These are phyloP conservation scores for Steccherinum ochraceum DNA, from an alignment of 768 basidiomycete genomes.

Conservation along the genomic window DNA sequence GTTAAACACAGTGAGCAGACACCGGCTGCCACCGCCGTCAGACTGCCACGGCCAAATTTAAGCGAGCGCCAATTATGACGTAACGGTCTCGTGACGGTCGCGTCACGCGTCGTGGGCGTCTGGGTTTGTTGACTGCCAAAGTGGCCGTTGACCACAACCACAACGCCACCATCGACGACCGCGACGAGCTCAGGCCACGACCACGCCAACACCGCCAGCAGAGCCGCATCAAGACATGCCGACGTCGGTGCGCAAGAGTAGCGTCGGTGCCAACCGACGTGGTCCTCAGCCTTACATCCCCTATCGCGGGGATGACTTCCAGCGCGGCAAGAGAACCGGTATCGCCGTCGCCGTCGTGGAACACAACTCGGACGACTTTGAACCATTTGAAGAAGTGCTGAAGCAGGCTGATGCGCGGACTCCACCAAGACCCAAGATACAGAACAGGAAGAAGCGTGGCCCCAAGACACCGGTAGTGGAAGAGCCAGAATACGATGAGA, in stretches of 20 bases:
- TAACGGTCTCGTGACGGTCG: background rate
- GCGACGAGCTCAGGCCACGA: constrained; percentile 1
- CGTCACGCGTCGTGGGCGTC: constrained; percentile 7
- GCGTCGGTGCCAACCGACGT: constrained; percentile 39
- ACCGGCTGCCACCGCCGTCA: too few relatives aligned
- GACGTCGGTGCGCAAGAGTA: constrained; percentile 29
- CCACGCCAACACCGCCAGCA: background rate
- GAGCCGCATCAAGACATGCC: constrained; percentile 18
- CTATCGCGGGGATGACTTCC: constrained; percentile 70
- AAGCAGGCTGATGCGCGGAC: constrained; percentile 63
- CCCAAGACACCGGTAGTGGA: constrained; percentile 24
- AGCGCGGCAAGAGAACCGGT: constrained; percentile 78
- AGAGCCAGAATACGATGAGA: constrained; percentile 33
- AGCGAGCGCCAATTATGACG: too few relatives aligned
- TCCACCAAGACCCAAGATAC: constrained; percentile 51
- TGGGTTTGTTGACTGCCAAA: background rate
- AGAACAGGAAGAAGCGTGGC: constrained; percentile 36
- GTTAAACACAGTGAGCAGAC: background rate
- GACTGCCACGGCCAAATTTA: too few relatives aligned
- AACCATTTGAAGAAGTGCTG: constrained; percentile 72
- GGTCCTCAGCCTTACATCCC: constrained; percentile 67
- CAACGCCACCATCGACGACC: background rate
- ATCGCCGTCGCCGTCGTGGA: constrained; percentile 62
- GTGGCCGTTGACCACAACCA: background rate
- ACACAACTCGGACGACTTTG: constrained; percentile 75